Base-by-base conservation (phyloP, 139 green algal genomes). In the Picochlorum sp. region DNA sequence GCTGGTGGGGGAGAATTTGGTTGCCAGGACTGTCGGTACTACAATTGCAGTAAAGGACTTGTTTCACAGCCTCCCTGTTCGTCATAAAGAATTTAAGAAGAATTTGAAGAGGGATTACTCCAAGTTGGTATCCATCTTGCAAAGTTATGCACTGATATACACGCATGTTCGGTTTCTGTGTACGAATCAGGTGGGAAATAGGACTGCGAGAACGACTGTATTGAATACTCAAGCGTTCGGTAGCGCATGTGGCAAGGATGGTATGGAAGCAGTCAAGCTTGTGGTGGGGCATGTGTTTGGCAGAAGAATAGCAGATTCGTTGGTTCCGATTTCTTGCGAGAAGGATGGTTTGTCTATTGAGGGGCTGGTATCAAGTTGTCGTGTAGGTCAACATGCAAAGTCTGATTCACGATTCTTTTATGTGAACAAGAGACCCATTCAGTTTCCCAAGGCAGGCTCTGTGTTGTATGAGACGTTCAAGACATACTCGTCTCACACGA, bases 371-470 rank as follows among this genome's bases (percentile, higher is more conserved):
- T 95, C 86, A 3, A 86, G 80, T 15, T 77, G 86, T 14, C 66
- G 68, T 7, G 61, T 63, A 8, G 61, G 60, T 61, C 76, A 73
- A 15, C 68, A 75, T 6, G 30, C 68, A 4, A 49, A 37, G 21
- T 81, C 79, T 3, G 85, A 92, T 52, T 76, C 83, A 2, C 93
- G 98, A 77, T 96, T 96, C 67, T 83, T 93, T 57, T 98, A 77
- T 78, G 32, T 98, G 50, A 98, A 98, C 67, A 84, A 86, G 11
- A 80, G 92, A 4, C 92, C 92, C 1, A 82, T 98, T 18, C 92
- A 98, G 65, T 62, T 97, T 57, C 89, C 89, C 21, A 77, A 84
- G 64, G 79, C 78, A 18, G 23, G 37, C 32, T 79, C 78, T 45
- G 63, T 76, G 20, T 55, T 92, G 10, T 92, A 92, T 67, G 87